A percentile compares a stretch with the other conserved stretches of the same genome.
Evolutionary conservation across 352 stramenopile genomes (phyloP).

Genomic region (Phytophthora macrochlamydospora): DNA sequence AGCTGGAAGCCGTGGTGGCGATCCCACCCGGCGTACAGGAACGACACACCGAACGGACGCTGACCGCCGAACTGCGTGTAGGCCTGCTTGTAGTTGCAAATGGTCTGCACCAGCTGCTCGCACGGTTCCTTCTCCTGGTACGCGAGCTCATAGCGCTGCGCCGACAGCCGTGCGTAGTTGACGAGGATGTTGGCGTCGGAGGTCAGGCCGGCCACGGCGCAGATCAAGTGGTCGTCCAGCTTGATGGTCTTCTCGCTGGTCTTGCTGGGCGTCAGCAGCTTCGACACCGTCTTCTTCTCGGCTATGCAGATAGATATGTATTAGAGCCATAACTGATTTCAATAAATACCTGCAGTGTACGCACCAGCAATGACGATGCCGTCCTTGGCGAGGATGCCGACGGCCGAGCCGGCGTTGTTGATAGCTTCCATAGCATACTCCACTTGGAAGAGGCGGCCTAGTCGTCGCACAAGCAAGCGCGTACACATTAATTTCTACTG

Average conservation of each 20-base stretch:
- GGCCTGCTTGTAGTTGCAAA: constrained; percentile 99
- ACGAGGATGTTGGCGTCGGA: constrained; percentile 99
- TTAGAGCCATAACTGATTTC: too few relatives aligned
- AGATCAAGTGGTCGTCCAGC: constrained; percentile 96
- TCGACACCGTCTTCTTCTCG: constrained; percentile 98
- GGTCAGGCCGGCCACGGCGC: constrained; percentile 97
- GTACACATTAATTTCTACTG: constrained; percentile 2
- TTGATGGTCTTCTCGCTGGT: constrained; percentile 99
- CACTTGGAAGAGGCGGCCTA: constrained; percentile 97
- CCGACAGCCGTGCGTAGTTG: constrained; percentile 96
- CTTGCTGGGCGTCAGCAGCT: constrained; percentile 97
- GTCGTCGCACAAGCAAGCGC: background rate
- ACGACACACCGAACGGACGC: constrained; percentile 99
- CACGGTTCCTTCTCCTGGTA: constrained; percentile 99
- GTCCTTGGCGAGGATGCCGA: constrained; percentile 85
- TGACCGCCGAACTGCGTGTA: constrained; percentile 99
- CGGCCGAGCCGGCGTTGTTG: constrained; percentile 87
- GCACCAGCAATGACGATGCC: constrained; percentile 97
- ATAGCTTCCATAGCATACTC: constrained; percentile 99
- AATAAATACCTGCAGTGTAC: constrained; percentile 10
- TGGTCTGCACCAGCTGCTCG: constrained; percentile 97
- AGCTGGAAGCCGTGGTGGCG: constrained; percentile 98
- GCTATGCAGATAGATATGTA: constrained; percentile 38
- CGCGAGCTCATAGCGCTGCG: constrained; percentile 97
- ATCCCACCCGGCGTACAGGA: constrained; percentile 99